phyloP scores from a whole-genome alignment of 257 asterid species.

The Nicotiana undulata region DNA sequence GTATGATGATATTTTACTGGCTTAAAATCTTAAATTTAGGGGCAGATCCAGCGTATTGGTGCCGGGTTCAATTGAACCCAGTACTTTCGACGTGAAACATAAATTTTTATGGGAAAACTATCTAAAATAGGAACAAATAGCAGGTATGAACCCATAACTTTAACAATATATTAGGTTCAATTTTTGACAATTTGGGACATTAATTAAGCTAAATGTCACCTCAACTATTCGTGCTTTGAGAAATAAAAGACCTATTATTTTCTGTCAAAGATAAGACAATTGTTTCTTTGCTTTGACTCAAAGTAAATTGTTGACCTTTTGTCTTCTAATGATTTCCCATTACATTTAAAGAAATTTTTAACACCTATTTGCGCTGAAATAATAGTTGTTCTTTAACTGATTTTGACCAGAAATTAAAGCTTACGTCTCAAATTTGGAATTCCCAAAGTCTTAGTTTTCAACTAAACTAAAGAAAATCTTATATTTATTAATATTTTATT shows the following conservation, averaged over 20 bases:
- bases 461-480: not conserved
- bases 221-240: not conserved
- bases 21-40: too few species aligned
- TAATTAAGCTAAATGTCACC: not conserved
- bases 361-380: not conserved
- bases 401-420: not conserved
- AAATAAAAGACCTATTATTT: not conserved
- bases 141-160: too few species aligned
- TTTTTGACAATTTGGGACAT: too few species aligned
- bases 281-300: not conserved
- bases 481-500: too few species aligned
- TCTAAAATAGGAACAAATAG: too few species aligned
- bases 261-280: not conserved
- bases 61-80: too few species aligned
- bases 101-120: too few species aligned
- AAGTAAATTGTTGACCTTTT: not conserved
- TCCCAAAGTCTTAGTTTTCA: not conserved
- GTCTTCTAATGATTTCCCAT: not conserved
- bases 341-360: not conserved
- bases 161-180: too few species aligned
- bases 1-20: too few species aligned
- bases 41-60: too few species aligned
- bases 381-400: not conserved
- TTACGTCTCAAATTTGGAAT: not conserved
- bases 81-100: too few species aligned